Conservation (phyloP, 1,284 basidiomycete species). For the Cystobasidium slooffiae region DNA sequence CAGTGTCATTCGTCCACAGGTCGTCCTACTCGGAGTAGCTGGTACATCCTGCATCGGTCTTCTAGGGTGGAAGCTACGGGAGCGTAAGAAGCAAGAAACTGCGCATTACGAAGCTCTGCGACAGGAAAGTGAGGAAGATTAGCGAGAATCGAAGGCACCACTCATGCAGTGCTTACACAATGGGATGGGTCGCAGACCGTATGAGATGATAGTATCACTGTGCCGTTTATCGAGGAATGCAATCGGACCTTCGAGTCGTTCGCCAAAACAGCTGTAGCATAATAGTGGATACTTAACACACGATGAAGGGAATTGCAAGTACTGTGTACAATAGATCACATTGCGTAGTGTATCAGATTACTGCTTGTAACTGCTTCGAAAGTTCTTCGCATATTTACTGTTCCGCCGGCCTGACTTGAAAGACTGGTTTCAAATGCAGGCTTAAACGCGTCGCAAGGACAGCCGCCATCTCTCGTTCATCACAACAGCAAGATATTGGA, state of each 20-base stretch:
- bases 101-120: constrained; percentile 33
- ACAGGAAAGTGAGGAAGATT: constrained; percentile 34
- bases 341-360: background rate
- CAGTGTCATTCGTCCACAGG: background rate
- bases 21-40: constrained; percentile 22
- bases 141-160: background rate
- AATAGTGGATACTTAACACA: background rate
- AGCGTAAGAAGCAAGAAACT: constrained; percentile 27
- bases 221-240: constrained; percentile 22
- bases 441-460: background rate
- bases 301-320: background rate
- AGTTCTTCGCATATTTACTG: background rate
- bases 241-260: background rate
- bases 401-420: constrained; percentile 1
- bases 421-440: background rate
- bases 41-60: constrained; percentile 23
- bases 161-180: background rate
- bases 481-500: no score
- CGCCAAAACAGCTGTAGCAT: constrained; percentile 7
- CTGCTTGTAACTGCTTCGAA: background rate
- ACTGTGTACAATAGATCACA: no score
- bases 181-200: background rate
- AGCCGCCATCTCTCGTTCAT: background rate
- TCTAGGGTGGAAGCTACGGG: constrained; percentile 37
- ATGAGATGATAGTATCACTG: background rate